Evolutionary conservation across 192 early-diverging fungal species (phyloP).

Genomic region (Coemansia sp.): DNA sequence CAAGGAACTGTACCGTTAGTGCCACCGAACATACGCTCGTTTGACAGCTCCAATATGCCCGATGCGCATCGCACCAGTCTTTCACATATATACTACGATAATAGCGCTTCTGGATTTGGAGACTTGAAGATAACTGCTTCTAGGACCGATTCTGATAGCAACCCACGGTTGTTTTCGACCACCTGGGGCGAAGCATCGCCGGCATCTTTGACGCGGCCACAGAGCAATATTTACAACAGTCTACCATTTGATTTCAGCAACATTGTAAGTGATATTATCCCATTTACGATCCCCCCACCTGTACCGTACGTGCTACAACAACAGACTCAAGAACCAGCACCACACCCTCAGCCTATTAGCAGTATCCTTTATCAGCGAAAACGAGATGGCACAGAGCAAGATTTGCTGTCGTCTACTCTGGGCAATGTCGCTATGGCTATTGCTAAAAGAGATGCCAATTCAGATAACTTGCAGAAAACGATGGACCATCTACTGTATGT

Average conservation of each 20-base stretch:
- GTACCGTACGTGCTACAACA: conserved; percentile 25
- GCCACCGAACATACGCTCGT: conserved; percentile 7
- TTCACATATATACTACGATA: background rate
- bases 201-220: background rate
- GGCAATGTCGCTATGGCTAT: conserved; percentile 47
- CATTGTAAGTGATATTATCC: conserved; percentile 13
- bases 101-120: background rate
- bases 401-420: conserved; percentile 38
- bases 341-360: background rate
- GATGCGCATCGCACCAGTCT: background rate
- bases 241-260: conserved; percentile 7
- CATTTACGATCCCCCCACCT: conserved; percentile 32
- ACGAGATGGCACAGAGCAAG: conserved; percentile 4
- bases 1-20: conserved; percentile 1
- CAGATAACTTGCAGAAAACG: conserved; percentile 29
- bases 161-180: background rate
- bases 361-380: background rate
- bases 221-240: background rate
- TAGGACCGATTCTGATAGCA: background rate
- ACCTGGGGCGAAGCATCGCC: background rate
- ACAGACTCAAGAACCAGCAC: background rate
- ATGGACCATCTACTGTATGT: conserved; percentile 42
- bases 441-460: conserved; percentile 19
- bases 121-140: background rate
- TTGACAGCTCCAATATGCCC: background rate